Conservation (phyloP, 2,329 filamentous ascomycete species). For the Pestalotiopsis sp. region DNA sequence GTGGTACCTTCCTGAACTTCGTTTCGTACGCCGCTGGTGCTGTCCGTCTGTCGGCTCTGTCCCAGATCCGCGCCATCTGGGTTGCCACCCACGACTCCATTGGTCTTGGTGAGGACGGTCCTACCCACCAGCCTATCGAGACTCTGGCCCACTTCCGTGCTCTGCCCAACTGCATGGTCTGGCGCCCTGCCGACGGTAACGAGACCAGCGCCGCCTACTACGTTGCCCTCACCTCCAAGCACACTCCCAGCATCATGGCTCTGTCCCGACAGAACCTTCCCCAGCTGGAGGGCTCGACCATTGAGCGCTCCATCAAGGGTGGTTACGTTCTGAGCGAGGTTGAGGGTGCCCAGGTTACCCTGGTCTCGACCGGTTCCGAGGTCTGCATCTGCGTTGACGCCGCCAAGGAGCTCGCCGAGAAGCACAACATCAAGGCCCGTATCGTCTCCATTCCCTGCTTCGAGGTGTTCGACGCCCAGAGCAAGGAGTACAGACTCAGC, state of each 20-base stretch:
- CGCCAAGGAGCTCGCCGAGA: constrained; percentile 86
- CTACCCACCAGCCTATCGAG: constrained; percentile 99
- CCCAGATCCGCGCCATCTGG: constrained; percentile 90
- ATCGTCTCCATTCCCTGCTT: constrained; percentile 96
- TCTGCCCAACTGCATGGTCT: constrained; percentile 98
- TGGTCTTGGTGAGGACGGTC: constrained; percentile 96
- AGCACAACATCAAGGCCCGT: constrained; percentile 84
- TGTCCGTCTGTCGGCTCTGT: constrained; percentile 90
- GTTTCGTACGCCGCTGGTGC: constrained; percentile 96
- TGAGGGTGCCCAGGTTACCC: constrained; percentile 81
- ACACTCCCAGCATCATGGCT: constrained; percentile 90
- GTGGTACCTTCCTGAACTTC: constrained; percentile 99
- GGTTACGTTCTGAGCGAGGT: constrained; percentile 89
- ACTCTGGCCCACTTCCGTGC: constrained; percentile 98
- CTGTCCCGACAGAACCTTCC: constrained; percentile 98
- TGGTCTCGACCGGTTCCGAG: constrained; percentile 95
- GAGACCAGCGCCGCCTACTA: constrained; percentile 99
- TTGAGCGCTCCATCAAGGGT: constrained; percentile 91
- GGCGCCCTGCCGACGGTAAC: constrained; percentile 97
- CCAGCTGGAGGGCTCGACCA: constrained; percentile 90
- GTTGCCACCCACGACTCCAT: constrained; percentile 99
- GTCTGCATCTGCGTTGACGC: constrained; percentile 92
- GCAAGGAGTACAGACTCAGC: constrained; percentile 92
- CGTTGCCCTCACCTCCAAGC: constrained; percentile 84
- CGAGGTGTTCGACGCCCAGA: constrained; percentile 93